Evolutionary conservation across 2,329 filamentous ascomycete genomes (phyloP), one percentile per base, ranked within the genome.

Genomic region (Fusarium nygamai): DNA sequence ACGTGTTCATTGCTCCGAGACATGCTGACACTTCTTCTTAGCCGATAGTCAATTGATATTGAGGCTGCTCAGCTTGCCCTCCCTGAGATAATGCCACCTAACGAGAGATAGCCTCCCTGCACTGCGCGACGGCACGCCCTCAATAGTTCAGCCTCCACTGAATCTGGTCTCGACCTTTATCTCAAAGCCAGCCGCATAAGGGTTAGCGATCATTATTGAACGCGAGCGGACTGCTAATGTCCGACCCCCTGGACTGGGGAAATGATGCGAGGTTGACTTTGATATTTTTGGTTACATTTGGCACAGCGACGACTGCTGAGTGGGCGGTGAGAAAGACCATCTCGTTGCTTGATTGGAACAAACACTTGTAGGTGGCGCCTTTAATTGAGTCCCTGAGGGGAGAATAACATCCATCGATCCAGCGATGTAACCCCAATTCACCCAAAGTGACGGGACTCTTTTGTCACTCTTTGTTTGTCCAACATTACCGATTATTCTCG

Each of bases 201-300:
- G 62, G 47, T 71, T 58, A 24, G 41, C 14, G 41, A 60, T 64
- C 33, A 47, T 58, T 69, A 61, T 60, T 59, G 58, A 56, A 53
- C 59, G 46, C 36, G 48, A 44, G 46, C 47, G 43, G 58, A 43
- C 61, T 63, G 57, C 43, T 58, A 75, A 75, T 75, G 50, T 70
- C 65, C 63, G 43, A 58, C 43, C 72, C 74, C 74, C 72, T 77
- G 74, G 38, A 34, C 46, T 38, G 53, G 60, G 58, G 61, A 65
- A 57, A 68, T 75, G 74, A 75, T 76, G 69, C 53, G 64, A 71
- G 71, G 66, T 68, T 73, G 73, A 73, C 53, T 75, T 46, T 71
- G 65, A 51, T 70, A 61, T 72, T 74, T 71, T 73, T 69, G 71
- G 63, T 56, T 50, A 47, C 47, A 63, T 51, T 41, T 66, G 38